These are phyloP conservation scores for Sordariomycetes sp. DNA, from an alignment of 2,329 filamentous ascomycete genomes.

Conservation along the genomic window DNA sequence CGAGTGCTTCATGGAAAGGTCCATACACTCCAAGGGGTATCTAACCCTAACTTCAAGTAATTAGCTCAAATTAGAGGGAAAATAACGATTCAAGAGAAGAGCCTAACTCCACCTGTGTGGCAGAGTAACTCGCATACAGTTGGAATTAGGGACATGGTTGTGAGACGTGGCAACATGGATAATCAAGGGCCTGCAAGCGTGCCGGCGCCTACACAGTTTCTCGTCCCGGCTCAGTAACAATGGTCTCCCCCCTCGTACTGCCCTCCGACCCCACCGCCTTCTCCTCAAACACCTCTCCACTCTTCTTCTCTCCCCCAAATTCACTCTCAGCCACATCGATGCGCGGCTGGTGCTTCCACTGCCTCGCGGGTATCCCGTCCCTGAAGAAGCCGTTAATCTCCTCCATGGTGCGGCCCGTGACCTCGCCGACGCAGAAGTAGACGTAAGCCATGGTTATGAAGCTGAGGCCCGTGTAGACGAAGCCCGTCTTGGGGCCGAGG, in stretches of 20 bases:
- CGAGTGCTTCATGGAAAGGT: no score
- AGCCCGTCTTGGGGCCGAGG: constrained; percentile 18
- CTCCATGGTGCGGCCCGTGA: constrained; percentile 17
- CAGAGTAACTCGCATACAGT: no score
- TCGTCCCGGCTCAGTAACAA: neutral
- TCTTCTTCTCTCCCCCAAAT: constrained; percentile 3
- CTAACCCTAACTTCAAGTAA: no score
- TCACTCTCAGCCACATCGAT: neutral
- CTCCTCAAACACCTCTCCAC: neutral
- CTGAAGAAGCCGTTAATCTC: constrained; percentile 24
- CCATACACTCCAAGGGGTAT: no score
- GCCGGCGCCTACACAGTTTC: neutral
- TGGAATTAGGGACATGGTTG: no score
- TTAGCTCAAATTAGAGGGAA: no score
- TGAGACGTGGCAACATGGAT: no score
- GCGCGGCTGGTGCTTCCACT: constrained; percentile 14
- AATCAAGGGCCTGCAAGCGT: no score
- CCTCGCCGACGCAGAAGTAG: constrained; percentile 26
- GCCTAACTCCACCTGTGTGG: no score
- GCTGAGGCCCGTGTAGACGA: constrained; percentile 17
- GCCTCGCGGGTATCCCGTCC: constrained; percentile 17
- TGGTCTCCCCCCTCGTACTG: neutral
- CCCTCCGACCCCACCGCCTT: neutral
- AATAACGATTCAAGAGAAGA: no score
- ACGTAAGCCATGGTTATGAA: constrained; percentile 14